These are phyloP conservation scores for Tubosaeta sp. DNA, from an alignment of 768 basidiomycete genomes.

Conservation along the genomic window DNA sequence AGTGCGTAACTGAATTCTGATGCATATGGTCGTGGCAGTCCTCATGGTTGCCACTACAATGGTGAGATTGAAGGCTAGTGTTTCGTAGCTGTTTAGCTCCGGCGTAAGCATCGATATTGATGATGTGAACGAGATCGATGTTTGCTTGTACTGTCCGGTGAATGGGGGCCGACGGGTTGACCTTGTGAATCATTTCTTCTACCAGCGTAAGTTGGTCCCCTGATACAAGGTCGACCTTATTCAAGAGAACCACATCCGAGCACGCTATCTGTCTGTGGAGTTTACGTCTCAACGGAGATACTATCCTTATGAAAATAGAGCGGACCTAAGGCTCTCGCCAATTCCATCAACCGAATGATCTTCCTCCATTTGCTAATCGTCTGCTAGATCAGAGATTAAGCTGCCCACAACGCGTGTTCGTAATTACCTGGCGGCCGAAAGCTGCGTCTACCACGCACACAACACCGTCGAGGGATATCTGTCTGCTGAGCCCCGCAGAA, in stretches of 20 bases:
- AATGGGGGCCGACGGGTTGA: constrained; percentile 80
- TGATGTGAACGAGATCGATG: constrained; percentile 71
- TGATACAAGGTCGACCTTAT: constrained; percentile 80
- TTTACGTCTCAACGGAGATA: neutral
- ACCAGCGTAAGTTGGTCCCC: constrained; percentile 41
- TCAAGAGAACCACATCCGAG: constrained; percentile 87
- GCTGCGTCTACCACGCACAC: constrained; percentile 90
- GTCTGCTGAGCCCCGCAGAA: constrained; percentile 57
- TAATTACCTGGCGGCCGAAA: constrained; percentile 60
- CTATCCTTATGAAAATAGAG: neutral
- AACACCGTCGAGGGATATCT: constrained; percentile 82
- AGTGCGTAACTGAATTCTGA: constrained; percentile 43
- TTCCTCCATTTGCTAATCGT: constrained; percentile 77
- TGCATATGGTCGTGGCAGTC: constrained; percentile 31
- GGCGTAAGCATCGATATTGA: constrained; percentile 78
- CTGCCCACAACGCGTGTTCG: constrained; percentile 29
- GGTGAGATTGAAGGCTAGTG: constrained; percentile 25
- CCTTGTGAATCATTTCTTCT: constrained; percentile 57
- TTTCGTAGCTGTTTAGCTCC: constrained; percentile 35
- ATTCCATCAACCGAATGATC: constrained; percentile 59
- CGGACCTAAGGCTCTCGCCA: constrained; percentile 78
- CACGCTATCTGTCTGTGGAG: constrained; percentile 82
- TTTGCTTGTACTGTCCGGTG: constrained; percentile 65
- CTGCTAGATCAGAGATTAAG: constrained; percentile 2
- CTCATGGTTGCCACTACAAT: constrained; percentile 30